Evolutionary conservation across 768 basidiomycete genomes (phyloP).

Genomic region (Suillus spraguei): DNA sequence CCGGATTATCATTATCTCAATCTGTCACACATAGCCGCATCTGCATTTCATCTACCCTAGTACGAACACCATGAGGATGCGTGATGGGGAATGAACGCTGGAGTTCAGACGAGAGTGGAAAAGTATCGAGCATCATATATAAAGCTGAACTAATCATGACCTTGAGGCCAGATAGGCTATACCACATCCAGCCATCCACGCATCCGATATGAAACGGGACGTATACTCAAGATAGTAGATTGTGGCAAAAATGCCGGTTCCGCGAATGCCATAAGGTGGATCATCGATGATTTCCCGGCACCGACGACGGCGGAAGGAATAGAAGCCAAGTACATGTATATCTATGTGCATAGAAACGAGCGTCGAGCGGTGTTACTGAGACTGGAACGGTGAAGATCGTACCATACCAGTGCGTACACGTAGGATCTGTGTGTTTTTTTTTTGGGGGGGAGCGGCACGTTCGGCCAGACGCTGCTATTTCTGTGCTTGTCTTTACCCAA

Average conservation of each 20-base stretch:
- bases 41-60: background rate
- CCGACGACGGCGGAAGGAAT: constrained; percentile 5
- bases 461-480: background rate
- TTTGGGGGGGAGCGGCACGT: background rate
- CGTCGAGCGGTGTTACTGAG: background rate
- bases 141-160: background rate
- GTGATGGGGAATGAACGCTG: background rate
- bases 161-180: background rate
- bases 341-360: background rate
- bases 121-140: background rate
- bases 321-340: background rate
- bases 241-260: background rate
- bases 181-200: background rate
- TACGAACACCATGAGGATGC: background rate
- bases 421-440: background rate
- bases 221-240: constrained; percentile 1
- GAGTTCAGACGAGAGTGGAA: background rate
- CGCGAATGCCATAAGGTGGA: constrained; percentile 1
- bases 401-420: background rate
- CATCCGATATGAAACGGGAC: constrained; percentile 7
- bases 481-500: background rate
- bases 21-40: background rate
- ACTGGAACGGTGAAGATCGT: background rate
- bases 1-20: background rate
- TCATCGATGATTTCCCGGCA: constrained; percentile 6